These are phyloP conservation scores for Breviolum minutum DNA, from an alignment of 73 alveolate species.

Conservation along the genomic window DNA sequence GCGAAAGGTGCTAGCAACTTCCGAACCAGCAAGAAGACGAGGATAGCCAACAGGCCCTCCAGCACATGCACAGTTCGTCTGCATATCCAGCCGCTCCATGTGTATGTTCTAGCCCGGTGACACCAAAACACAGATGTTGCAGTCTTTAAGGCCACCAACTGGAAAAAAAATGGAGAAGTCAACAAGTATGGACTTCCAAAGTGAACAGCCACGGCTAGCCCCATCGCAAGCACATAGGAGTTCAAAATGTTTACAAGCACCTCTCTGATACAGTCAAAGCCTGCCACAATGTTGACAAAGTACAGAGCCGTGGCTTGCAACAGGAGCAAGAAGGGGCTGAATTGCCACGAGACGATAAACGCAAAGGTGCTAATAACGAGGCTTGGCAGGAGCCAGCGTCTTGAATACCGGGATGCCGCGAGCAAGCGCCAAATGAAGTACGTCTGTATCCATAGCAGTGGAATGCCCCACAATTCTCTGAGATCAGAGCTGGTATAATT, in stretches of 20 bases:
- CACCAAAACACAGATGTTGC: slow-evolving; percentile 50
- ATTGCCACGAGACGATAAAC: slow-evolving; percentile 84
- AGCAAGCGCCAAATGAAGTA: slow-evolving; percentile 66
- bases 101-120: not conserved
- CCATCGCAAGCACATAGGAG: slow-evolving; percentile 21
- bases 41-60: slow-evolving; percentile 71
- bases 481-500: slow-evolving; percentile 68
- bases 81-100: slow-evolving; percentile 50
- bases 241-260: slow-evolving; percentile 38
- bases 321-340: slow-evolving; percentile 92
- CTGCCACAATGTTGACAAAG: slow-evolving; percentile 33
- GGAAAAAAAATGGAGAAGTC: slow-evolving; percentile 90
- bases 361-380: slow-evolving; percentile 26
- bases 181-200: slow-evolving; percentile 81
- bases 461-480: slow-evolving; percentile 90
- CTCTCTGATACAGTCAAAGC: slow-evolving; percentile 53
- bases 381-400: not conserved
- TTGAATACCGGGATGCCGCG: not conserved
- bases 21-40: slow-evolving; percentile 36
- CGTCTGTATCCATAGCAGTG: slow-evolving; percentile 74
- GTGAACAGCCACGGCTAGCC: slow-evolving; percentile 62
- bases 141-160: slow-evolving; percentile 76
- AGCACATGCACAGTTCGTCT: slow-evolving; percentile 39
- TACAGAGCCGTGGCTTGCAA: slow-evolving; percentile 88
- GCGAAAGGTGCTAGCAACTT: slow-evolving; percentile 65